Base-by-base conservation (phyloP, 2,329 filamentous ascomycete species). In the Plenodomus biglobosus region DNA sequence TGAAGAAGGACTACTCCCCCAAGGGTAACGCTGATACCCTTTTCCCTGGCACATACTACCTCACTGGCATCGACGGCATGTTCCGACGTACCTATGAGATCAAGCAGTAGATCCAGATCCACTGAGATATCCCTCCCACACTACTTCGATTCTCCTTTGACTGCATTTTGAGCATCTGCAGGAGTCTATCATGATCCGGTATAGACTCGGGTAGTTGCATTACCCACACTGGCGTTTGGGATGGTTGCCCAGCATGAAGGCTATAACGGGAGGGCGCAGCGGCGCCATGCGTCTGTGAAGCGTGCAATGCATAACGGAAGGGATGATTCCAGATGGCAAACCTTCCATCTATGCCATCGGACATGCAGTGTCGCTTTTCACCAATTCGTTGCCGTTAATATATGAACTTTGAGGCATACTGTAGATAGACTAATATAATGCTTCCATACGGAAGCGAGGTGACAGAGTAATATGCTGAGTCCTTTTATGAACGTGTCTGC, bases 51-150 rank as follows among this genome's bases (percentile, higher is more conserved):
- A 78, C 76, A 7, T 80, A 80, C 69, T 80, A 79, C 65, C 74
- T 80, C 46, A 76, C 75, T 45, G 64, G 71, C 48, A 69, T 80
- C 40, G 76, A 80, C 59, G 70, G 75, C 61, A 76, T 79, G 76
- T 80, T 79, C 75, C 70, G 75, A 55, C 70, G 77, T 60, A 70
- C 62, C 21, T 80, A 80, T 60, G 75, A 71, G 61, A 67, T 80
- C 60, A 78, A 78, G 73, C 68, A 75, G 60, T 78, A 75, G 61
- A 62, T 46, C 42, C 13, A 22, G 35, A 24, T 49, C 35, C 54
- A 36, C 44, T 45, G 35, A 10, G 38, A 42, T 37, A 46, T 40
- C 40, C 40, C 20, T 20, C 27, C 44, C 40, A 38, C 36, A 40
- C 46, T 42, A 47, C 53, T 64, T 61, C 50, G 45, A 50, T 68